A percentile compares a stretch with the other conserved stretches of the same genome.
These are phyloP conservation scores for Sugiyamaella americana DNA, from an alignment of 805 yeast species.

Conservation along the genomic window DNA sequence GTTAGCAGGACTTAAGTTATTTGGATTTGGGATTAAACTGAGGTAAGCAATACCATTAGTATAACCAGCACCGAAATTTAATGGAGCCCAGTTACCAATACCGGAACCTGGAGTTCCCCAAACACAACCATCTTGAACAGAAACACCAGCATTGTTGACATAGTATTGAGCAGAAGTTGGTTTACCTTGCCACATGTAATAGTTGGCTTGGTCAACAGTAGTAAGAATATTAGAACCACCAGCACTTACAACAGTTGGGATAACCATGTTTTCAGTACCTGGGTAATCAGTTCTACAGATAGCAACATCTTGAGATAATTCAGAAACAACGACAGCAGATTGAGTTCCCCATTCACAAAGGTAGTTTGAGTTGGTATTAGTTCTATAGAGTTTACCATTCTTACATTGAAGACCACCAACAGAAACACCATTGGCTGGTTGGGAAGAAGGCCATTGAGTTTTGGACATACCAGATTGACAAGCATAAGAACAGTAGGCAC, in stretches of 20 bases:
- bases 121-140: conserved; percentile 82
- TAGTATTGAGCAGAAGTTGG: conserved; percentile 92
- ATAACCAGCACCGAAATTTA: conserved; percentile 89
- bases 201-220: conserved; percentile 69
- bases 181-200: conserved; percentile 77
- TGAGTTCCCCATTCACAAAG: conserved; percentile 85
- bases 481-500: conserved; percentile 93
- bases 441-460: conserved; percentile 92
- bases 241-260: conserved; percentile 76
- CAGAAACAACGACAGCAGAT: conserved; percentile 61
- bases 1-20: conserved; percentile 64
- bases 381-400: conserved; percentile 74
- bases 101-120: conserved; percentile 83
- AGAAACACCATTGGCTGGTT: conserved; percentile 84
- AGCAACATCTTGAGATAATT: conserved; percentile 64
- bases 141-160: conserved; percentile 94
- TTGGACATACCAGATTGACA: conserved; percentile 99
- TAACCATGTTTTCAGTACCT: conserved; percentile 97
- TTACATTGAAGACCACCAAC: conserved; percentile 90
- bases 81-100: conserved; percentile 98
- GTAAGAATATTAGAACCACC: conserved; percentile 64
- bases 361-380: conserved; percentile 59
- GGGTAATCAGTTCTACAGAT: conserved; percentile 99
- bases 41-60: conserved; percentile 68
- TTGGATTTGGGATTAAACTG: conserved; percentile 93